Percentiles rank a stretch among this genome's conserved stretches.
Evolutionary conservation across 257 asterid genomes (phyloP).

Genomic region (Craterostigma plantagineum): DNA sequence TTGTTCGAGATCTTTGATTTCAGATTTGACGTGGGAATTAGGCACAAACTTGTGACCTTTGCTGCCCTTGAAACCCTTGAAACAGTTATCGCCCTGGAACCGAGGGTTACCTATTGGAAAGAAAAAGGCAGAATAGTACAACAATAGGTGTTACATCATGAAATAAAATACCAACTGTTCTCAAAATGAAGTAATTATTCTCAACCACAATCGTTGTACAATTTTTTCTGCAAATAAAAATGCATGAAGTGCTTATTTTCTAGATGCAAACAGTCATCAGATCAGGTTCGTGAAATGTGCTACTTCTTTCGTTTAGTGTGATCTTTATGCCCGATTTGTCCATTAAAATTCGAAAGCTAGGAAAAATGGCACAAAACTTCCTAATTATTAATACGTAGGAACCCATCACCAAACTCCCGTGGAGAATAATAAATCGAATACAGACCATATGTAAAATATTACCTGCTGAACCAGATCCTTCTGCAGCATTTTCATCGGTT

Average conservation of each 20-base stretch:
- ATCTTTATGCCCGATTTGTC: too few relatives aligned
- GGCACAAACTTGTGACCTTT: conserved; percentile 23
- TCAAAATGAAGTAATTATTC: conserved; percentile 1
- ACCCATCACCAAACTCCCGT: too few relatives aligned
- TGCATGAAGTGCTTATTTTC: too few relatives aligned
- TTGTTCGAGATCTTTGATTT: conserved; percentile 60
- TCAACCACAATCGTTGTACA: not conserved
- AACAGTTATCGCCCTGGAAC: conserved; percentile 27
- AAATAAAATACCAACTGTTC: not conserved
- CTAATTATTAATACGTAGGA: too few relatives aligned
- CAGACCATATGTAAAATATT: not conserved
- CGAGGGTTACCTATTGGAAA: conserved; percentile 27
- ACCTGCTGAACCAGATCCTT: conserved; percentile 48
- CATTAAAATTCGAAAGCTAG: too few relatives aligned
- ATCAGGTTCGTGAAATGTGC: too few relatives aligned
- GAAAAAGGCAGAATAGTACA: too few relatives aligned
- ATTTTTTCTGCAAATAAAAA: not conserved
- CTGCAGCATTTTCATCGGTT: conserved; percentile 20
- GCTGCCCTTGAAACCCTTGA: conserved; percentile 39
- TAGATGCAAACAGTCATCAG: too few relatives aligned
- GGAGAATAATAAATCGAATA: too few relatives aligned
- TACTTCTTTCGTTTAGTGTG: too few relatives aligned
- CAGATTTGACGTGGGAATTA: conserved; percentile 74
- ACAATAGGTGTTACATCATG: not conserved
- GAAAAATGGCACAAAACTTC: too few relatives aligned